A percentile compares a stretch with the other conserved stretches of the same genome.
phyloP scores from a whole-genome alignment of 768 basidiomycete species.

The Boletus rufocinnamomeus region DNA sequence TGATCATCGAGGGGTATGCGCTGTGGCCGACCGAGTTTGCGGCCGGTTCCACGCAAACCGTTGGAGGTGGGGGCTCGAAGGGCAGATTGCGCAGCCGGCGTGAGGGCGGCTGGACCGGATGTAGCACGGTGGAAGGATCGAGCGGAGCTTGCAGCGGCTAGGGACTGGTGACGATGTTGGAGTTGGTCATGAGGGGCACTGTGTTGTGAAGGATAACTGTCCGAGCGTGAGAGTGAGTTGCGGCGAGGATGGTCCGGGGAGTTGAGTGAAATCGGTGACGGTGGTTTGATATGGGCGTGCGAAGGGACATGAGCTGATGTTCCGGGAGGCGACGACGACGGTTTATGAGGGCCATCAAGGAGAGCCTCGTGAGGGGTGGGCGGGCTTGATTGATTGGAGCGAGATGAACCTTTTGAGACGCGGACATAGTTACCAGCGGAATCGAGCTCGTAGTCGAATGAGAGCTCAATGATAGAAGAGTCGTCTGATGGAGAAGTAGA shows the following conservation, averaged over 20 bases:
- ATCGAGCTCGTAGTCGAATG: slow-evolving; percentile 49
- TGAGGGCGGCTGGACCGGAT: slow-evolving; percentile 54
- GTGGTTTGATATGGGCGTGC: slow-evolving; percentile 28
- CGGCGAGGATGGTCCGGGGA: slow-evolving; percentile 45
- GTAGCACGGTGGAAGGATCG: slow-evolving; percentile 68
- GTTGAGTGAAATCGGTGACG: slow-evolving; percentile 38
- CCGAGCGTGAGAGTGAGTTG: slow-evolving; percentile 63
- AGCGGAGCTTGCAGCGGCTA: slow-evolving; percentile 23
- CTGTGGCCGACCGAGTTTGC: slow-evolving; percentile 38
- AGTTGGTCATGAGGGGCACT: slow-evolving; percentile 32
- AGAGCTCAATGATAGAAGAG: slow-evolving; percentile 48
- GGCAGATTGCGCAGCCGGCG: slow-evolving; percentile 32
- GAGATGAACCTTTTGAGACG: slow-evolving; percentile 45
- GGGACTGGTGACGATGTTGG: slow-evolving; percentile 33
- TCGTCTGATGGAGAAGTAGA: slow-evolving; percentile 46
- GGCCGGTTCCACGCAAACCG: slow-evolving; percentile 37
- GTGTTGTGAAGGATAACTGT: slow-evolving; percentile 56
- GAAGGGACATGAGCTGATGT: slow-evolving; percentile 21
- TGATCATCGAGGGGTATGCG: slow-evolving; percentile 41
- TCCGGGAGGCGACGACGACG: slow-evolving; percentile 29
- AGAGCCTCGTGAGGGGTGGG: slow-evolving; percentile 43
- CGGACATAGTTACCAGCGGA: slow-evolving; percentile 48
- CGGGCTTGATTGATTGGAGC: slow-evolving; percentile 39
- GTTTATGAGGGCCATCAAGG: slow-evolving; percentile 31
- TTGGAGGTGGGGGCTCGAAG: slow-evolving; percentile 34